These are phyloP conservation scores for Sphaerulina vaccinii DNA, from an alignment of 2,329 filamentous ascomycete genomes.

Conservation along the genomic window DNA sequence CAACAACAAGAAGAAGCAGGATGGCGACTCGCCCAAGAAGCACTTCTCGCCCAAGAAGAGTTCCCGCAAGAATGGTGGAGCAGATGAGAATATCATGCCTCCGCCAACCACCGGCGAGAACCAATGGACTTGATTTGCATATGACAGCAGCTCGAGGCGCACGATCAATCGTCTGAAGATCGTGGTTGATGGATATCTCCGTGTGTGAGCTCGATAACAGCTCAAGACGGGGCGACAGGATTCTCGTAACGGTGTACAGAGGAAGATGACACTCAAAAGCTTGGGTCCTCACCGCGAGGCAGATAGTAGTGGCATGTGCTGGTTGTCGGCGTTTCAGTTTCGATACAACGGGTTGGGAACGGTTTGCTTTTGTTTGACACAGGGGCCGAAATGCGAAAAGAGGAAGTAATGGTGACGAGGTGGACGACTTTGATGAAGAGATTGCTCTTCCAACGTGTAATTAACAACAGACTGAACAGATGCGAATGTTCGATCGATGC, in stretches of 20 bases:
- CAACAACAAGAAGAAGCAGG: conserved; percentile 9
- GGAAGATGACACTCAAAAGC: no score
- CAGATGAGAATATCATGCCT: conserved; percentile 2
- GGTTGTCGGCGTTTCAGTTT: neutral
- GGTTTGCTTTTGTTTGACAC: conserved; percentile 1
- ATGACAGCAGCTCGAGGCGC: no score
- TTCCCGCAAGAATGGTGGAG: neutral
- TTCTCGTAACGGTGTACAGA: no score
- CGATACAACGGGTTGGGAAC: conserved; percentile 8
- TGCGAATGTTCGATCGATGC: neutral
- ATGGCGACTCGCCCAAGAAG: neutral
- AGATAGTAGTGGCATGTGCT: no score
- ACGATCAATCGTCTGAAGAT: no score
- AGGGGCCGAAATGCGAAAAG: conserved; percentile 1
- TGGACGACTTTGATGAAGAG: conserved; percentile 2
- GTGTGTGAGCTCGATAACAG: no score
- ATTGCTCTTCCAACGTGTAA: conserved; percentile 13
- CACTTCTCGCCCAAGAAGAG: neutral
- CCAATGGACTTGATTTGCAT: neutral
- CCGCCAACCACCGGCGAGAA: neutral
- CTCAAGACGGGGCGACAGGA: no score
- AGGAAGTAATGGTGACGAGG: neutral
- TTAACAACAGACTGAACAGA: conserved; percentile 2
- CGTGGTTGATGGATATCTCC: no score
- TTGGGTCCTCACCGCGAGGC: no score